These are phyloP conservation scores for Pichia sorboxylosa DNA, from an alignment of 1,139 yeast genomes.

Conservation along the genomic window DNA sequence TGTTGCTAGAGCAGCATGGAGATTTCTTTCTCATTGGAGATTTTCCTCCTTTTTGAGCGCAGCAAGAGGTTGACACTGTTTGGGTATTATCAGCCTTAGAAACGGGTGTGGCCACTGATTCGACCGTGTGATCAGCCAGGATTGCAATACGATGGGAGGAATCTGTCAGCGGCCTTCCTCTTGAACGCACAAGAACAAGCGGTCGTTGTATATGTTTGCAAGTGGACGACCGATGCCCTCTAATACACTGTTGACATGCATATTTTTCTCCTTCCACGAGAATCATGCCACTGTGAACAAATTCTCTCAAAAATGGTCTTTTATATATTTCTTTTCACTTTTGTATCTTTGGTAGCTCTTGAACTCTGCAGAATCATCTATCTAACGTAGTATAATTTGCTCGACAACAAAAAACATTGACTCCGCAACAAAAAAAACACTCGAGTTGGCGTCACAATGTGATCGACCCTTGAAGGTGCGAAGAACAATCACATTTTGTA, in stretches of 20 bases:
- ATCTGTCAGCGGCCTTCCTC: slow-evolving; percentile 66
- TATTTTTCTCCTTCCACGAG: slow-evolving; percentile 74
- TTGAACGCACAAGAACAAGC: slow-evolving; percentile 70
- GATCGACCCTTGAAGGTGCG: too few relatives aligned
- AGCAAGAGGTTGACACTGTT: not conserved
- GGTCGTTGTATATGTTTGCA: slow-evolving; percentile 78
- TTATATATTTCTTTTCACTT: too few relatives aligned
- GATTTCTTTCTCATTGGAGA: not conserved
- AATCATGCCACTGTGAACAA: too few relatives aligned
- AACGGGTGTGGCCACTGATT: slow-evolving; percentile 4
- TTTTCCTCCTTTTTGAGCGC: not conserved
- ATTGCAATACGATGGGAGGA: slow-evolving; percentile 46
- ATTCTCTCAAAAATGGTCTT: too few relatives aligned
- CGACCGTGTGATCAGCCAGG: slow-evolving; percentile 35
- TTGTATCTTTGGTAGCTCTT: too few relatives aligned
- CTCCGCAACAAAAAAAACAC: too few relatives aligned
- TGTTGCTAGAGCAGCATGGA: not conserved
- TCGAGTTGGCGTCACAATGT: too few relatives aligned
- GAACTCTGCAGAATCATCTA: too few relatives aligned
- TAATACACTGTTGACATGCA: slow-evolving; percentile 82
- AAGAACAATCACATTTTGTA: too few relatives aligned
- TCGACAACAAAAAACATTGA: too few relatives aligned
- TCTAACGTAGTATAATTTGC: too few relatives aligned
- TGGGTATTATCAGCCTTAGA: not conserved
- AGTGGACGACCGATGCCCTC: slow-evolving; percentile 85